Evolutionary conservation across 2,329 filamentous ascomycete species (phyloP), one percentile per base, ranked within the genome.

Genomic region (Talaromyces marneffei): DNA sequence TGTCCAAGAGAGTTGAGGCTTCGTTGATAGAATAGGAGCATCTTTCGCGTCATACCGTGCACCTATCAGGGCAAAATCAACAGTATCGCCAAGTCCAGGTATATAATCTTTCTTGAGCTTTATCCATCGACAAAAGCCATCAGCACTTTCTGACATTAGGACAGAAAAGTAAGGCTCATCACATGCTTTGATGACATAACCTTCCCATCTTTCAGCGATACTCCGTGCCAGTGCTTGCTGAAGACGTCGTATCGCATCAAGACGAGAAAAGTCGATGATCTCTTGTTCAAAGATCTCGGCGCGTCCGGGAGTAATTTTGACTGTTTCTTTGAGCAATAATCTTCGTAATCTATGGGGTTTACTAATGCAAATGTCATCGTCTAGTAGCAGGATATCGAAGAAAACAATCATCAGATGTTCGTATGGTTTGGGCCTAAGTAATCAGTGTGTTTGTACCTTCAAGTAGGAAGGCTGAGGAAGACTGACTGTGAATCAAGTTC

Each of bases 91-190:
- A 70, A 93, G 85, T 2, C 85, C 85, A 27, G 83, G 80, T 39
- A 96, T 83, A 68, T 95, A 96, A 69, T 94, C 90, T 68, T 91
- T 91, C 74, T 96, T 96, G 44, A 96, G 74, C 74, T 96, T 96
- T 69, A 96, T 90, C 71, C 86, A 88, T 78, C 31, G 79, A 64
- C 67, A 75, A 66, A 67, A 50, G 65, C 67, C 70, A 61, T 52
- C 66, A 61, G 68, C 68, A 20, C 60, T 70, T 48, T 66, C 48
- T 68, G 68, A 31, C 64, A 70, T 65, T 82, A 84, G 65, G 0
- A 76, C 67, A 60, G 84, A 78, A 64, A 96, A 90, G 70, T 96
- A 96, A 0, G 91, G 86, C 25, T 89, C 85, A 62, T 91, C 86
- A 31, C 79, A 79, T 0, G 88, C 85, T 73, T 96, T 96, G 55